Evolutionary conservation across 768 basidiomycete genomes (phyloP), one percentile per base, ranked within the genome.

Genomic region (Gloeophyllum trabeum): DNA sequence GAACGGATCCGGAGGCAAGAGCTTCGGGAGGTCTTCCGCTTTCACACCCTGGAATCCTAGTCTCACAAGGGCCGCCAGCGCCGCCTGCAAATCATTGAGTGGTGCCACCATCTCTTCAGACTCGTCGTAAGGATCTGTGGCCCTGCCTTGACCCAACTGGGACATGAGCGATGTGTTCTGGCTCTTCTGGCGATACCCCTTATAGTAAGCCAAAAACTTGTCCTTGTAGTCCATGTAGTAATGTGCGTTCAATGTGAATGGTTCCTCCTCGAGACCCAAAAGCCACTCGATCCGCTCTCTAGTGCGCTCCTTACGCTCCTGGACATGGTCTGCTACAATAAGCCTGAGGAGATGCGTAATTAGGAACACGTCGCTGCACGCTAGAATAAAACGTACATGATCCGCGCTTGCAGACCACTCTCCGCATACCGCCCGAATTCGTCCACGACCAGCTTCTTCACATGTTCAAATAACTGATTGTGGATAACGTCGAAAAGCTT

Each of bases 381-480:
- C n/a, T n/a, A n/a, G n/a, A n/a, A n/a, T 2, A 16, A 21, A 6
- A 53, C 71, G 45, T 41, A 74, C 72, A 47, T 45, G 6, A 82
- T 64, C 1, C 66, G 65, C 22, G 71, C 69, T 42, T 69, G 67
- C 2, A 79, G 59, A 5, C 61, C 59, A 0, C 79, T 79, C 42
- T 74, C 69, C 0, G 72, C 69, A 51, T 75, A 74, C 0, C 62
- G 43, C 1, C 47, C 54, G 44, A 86, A 85, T 45, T 81, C 75
- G 0, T 46, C 24, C 0, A 55, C 48, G 5, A 80, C 67, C 3
- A 82, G 56, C 1, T 45, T 45, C 20, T 64, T 58, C 1, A 78
- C 53, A 26, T 74, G 59, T 0, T 54, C 48, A 2, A 54, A 51
- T 4, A 81, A 48, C 3, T 64, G 61, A 0, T 23, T 24, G 42